These are phyloP conservation scores for Mortierella sp. DNA, from an alignment of 371 early-diverging fungal genomes.

Conservation along the genomic window DNA sequence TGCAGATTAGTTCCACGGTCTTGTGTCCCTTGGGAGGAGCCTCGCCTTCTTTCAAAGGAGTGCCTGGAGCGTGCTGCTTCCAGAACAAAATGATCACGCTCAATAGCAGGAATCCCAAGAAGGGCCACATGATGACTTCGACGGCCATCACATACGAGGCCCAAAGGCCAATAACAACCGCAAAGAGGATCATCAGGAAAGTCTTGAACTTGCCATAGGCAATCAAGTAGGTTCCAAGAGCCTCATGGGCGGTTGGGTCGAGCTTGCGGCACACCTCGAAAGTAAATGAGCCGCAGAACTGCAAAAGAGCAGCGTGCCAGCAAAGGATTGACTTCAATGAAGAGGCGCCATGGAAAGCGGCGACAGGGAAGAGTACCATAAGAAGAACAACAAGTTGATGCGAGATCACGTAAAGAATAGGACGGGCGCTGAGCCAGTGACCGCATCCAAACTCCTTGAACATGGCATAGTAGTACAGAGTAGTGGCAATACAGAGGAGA, in stretches of 20 bases:
- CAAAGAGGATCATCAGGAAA: constrained; percentile 45
- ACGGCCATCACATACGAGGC: constrained; percentile 53
- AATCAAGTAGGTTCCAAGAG: constrained; percentile 46
- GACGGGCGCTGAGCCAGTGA: constrained; percentile 56
- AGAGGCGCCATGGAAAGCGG: constrained; percentile 50
- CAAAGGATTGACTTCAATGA: constrained; percentile 37
- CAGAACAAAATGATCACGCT: constrained; percentile 36
- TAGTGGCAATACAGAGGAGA: constrained; percentile 51
- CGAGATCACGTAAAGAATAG: constrained; percentile 51
- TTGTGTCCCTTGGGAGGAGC: constrained; percentile 49
- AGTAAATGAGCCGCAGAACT: constrained; percentile 52
- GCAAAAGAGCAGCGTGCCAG: constrained; percentile 53
- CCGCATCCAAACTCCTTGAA: constrained; percentile 57
- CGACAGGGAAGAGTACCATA: constrained; percentile 54
- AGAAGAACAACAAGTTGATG: constrained; percentile 52
- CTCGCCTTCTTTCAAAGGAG: constrained; percentile 44
- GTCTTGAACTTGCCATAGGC: constrained; percentile 56
- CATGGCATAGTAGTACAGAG: constrained; percentile 54
- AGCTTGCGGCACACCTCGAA: constrained; percentile 56
- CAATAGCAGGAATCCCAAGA: constrained; percentile 49
- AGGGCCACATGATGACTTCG: constrained; percentile 56
- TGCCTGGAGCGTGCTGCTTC: constrained; percentile 46
- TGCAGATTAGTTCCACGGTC: constrained; percentile 46
- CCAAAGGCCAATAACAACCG: constrained; percentile 44
- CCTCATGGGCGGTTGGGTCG: constrained; percentile 52